A percentile compares a stretch with the other conserved stretches of the same genome.
phyloP scores from a whole-genome alignment of 1,139 yeast species.

The Debaryomyces psychrophilus region DNA sequence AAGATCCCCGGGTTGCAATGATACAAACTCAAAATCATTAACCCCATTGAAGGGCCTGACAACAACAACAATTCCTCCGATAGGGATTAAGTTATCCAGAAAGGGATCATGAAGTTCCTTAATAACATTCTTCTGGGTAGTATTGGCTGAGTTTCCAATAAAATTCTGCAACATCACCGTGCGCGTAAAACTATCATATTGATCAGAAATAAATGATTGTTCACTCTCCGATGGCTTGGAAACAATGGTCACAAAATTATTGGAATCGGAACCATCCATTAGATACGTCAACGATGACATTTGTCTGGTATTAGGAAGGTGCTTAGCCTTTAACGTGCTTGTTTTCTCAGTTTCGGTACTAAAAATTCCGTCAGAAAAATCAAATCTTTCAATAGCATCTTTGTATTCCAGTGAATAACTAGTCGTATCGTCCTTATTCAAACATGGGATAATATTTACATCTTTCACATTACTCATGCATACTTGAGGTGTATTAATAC shows the following conservation, averaged over 20 bases:
- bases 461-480: conserved; percentile 2
- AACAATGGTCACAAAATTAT: conserved; percentile 17
- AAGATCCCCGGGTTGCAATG: conserved; percentile 39
- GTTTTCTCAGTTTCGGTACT: conserved; percentile 2
- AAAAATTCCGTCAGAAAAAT: conserved; percentile 16
- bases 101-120: conserved; percentile 34
- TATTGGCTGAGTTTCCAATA: conserved; percentile 20
- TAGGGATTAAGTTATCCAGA: conserved; percentile 28
- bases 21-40: conserved; percentile 26
- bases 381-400: conserved; percentile 22
- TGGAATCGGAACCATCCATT: conserved; percentile 8
- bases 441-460: conserved; percentile 4
- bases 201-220: conserved; percentile 18
- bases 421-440: conserved; percentile 9
- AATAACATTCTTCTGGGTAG: conserved; percentile 18
- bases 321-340: neutral
- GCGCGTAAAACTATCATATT: conserved; percentile 31
- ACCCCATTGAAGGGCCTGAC: conserved; percentile 34
- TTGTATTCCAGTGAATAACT: conserved; percentile 19
- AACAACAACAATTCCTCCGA: conserved; percentile 44
- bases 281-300: conserved; percentile 18
- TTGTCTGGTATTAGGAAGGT: conserved; percentile 1
- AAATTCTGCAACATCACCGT: conserved; percentile 34
- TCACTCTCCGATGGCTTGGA: conserved; percentile 20
- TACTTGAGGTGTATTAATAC: neutral